Conservation (phyloP, 192 early-diverging fungal species). For the Geranomyces michiganensis region DNA sequence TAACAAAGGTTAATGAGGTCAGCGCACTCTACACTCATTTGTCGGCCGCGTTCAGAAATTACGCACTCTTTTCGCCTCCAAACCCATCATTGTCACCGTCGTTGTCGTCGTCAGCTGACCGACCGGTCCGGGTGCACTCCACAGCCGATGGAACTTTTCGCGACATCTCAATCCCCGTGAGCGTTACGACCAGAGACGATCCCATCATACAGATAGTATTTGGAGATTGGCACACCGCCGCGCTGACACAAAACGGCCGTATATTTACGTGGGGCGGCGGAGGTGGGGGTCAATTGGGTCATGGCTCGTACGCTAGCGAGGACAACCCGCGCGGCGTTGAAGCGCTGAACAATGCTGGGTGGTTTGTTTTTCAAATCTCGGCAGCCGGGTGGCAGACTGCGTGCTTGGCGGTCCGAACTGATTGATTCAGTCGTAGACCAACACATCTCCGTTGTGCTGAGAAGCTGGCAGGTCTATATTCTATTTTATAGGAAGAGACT, state of each 20-base stretch:
- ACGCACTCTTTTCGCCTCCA: slow-evolving; percentile 11
- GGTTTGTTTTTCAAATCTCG: slow-evolving; percentile 22
- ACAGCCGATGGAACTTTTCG: not conserved
- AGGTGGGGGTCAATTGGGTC: slow-evolving; percentile 17
- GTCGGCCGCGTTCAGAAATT: slow-evolving; percentile 18
- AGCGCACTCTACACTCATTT: slow-evolving; percentile 11
- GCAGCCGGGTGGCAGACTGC: slow-evolving; percentile 20
- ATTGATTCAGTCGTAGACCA: not conserved
- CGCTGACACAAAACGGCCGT: slow-evolving; percentile 6
- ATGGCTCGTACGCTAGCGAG: not conserved
- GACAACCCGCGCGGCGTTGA: not conserved
- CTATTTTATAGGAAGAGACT: too few relatives aligned
- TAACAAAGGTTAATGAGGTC: not conserved
- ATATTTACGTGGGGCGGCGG: slow-evolving; percentile 11
- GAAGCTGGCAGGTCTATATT: too few relatives aligned
- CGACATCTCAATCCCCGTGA: slow-evolving; percentile 1
- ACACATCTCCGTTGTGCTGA: too few relatives aligned
- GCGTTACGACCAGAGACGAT: not conserved
- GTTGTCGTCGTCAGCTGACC: not conserved
- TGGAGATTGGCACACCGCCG: slow-evolving; percentile 21
- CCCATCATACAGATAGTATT: slow-evolving; percentile 15
- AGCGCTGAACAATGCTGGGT: not conserved
- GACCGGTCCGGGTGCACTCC: not conserved
- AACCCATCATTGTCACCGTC: not conserved
- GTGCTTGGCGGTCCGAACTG: slow-evolving; percentile 12